phyloP scores from a whole-genome alignment of 2,329 filamentous ascomycete genomes.

The Phialemoniopsis sp. region DNA sequence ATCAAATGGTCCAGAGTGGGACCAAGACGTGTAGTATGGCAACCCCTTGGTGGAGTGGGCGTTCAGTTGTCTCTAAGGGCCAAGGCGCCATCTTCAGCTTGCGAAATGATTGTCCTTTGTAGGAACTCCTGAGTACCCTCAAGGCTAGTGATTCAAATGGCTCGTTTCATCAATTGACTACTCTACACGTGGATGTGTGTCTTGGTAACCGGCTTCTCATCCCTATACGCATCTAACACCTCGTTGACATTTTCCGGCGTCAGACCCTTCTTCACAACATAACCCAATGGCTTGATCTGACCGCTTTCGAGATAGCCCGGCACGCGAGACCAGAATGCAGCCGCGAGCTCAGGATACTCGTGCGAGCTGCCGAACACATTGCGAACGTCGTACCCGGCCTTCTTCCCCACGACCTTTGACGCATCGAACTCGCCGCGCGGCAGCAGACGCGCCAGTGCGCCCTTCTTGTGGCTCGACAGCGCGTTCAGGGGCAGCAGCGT shows the following conservation, averaged over 20 bases:
- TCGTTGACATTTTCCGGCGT: constrained; percentile 26
- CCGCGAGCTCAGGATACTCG: constrained; percentile 18
- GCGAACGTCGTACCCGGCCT: constrained; percentile 21
- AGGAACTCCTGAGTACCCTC: no score
- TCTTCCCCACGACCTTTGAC: constrained; percentile 21
- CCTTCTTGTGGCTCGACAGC: constrained; percentile 27
- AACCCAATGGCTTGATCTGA: constrained; percentile 21
- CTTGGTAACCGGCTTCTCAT: constrained; percentile 20
- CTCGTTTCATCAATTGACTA: no score
- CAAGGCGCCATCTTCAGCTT: no score
- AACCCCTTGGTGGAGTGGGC: no score
- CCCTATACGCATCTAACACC: constrained; percentile 29
- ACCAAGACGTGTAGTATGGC: no score
- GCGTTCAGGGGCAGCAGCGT: constrained; percentile 23
- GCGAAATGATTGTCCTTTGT: no score
- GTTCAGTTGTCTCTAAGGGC: no score
- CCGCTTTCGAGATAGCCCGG: constrained; percentile 21
- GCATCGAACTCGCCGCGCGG: constrained; percentile 17
- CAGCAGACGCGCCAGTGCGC: constrained; percentile 22
- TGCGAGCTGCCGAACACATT: constrained; percentile 19
- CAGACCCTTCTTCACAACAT: constrained; percentile 24
- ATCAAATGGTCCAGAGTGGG: no score
- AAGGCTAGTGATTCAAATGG: no score
- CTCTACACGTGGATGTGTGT: constrained; percentile 10
- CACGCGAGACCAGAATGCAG: constrained; percentile 23